phyloP scores from a whole-genome alignment of 192 early-diverging fungal species.

The Coemansia asiatica region DNA sequence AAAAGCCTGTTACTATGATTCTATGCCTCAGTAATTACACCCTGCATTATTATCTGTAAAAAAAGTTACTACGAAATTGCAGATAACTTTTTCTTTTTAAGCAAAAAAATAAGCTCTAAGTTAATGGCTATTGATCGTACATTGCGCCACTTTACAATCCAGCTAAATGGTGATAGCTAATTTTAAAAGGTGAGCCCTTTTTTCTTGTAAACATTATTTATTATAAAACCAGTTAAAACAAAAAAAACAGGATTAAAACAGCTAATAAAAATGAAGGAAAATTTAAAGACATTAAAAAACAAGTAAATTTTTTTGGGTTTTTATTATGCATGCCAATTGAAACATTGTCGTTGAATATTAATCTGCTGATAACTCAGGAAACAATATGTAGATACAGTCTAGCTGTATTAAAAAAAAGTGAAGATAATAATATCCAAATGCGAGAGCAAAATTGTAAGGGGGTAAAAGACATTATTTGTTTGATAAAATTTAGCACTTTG shows the following conservation, averaged over 20 bases:
- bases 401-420: neutral
- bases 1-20: neutral
- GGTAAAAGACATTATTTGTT: neutral
- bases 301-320: neutral
- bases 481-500: neutral
- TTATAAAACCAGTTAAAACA: constrained; percentile 10
- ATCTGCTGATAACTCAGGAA: neutral
- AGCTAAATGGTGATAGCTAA: no score
- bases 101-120: neutral
- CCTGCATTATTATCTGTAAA: neutral
- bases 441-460: neutral
- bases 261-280: neutral
- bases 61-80: neutral
- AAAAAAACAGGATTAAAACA: constrained; percentile 4
- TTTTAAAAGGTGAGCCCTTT: no score
- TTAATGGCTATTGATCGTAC: no score
- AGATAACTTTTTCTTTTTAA: neutral
- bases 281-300: neutral
- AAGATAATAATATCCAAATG: neutral
- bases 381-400: neutral
- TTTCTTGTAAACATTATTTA: neutral
- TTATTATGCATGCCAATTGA: neutral
- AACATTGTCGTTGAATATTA: neutral
- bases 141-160: no score
- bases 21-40: neutral